A percentile compares a stretch with the other conserved stretches of the same genome.
Conservation (phyloP, 441 rosid species). For the Populus hybrid region DNA sequence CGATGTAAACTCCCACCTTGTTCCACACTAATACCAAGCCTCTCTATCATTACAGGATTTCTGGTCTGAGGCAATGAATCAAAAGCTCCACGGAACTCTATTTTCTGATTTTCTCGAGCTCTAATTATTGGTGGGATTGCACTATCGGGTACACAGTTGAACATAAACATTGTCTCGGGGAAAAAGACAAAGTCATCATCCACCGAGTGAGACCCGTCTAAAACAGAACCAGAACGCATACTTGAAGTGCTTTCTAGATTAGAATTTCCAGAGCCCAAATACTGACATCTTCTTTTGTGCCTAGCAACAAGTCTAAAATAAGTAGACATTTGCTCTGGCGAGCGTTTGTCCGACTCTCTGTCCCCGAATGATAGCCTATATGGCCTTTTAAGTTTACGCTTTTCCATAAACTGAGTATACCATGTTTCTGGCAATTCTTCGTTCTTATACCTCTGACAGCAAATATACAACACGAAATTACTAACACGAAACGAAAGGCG, state of each 20-base stretch:
- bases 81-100: constrained; percentile 64
- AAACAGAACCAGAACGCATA: constrained; percentile 39
- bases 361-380: constrained; percentile 51
- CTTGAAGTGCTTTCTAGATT: constrained; percentile 30
- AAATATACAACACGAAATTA: constrained; percentile 34
- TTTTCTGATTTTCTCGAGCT: constrained; percentile 37
- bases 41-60: constrained; percentile 73
- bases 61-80: constrained; percentile 71
- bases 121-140: constrained; percentile 49
- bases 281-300: constrained; percentile 73
- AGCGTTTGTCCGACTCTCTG: constrained; percentile 63
- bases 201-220: constrained; percentile 39
- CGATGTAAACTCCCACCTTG: constrained; percentile 56
- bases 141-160: constrained; percentile 80
- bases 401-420: constrained; percentile 75
- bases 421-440: constrained; percentile 86
- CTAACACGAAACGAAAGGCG: background rate
- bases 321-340: constrained; percentile 68
- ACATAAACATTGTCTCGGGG: constrained; percentile 72
- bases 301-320: constrained; percentile 54
- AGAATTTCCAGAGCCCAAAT: constrained; percentile 28
- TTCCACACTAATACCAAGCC: constrained; percentile 73
- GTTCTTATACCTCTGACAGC: constrained; percentile 58
- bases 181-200: constrained; percentile 62
- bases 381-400: constrained; percentile 51